A percentile compares a stretch with the other conserved stretches of the same genome.
Conservation (phyloP, 164 flowering plant species). For the Kalanchoe fedtschenkoi region DNA sequence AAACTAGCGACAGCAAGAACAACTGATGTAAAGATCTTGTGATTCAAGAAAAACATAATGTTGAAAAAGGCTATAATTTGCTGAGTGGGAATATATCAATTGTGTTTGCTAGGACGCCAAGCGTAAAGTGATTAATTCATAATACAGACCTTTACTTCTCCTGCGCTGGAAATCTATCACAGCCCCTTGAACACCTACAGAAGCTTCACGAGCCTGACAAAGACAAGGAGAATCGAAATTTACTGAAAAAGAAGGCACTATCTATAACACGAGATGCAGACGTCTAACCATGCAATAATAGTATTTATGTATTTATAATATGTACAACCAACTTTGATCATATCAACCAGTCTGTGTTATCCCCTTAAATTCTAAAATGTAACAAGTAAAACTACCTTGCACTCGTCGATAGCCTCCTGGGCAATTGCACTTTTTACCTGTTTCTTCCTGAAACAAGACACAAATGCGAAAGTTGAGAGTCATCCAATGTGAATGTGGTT, state of each 20-base stretch:
- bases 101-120: too few relatives aligned
- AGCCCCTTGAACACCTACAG: conserved; percentile 68
- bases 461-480: not conserved
- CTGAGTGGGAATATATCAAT: too few relatives aligned
- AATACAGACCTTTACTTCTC: conserved; percentile 70
- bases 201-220: conserved; percentile 84
- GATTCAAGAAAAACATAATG: too few relatives aligned
- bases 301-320: too few relatives aligned
- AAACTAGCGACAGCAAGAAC: not conserved
- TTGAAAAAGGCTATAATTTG: too few relatives aligned
- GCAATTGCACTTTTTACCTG: conserved; percentile 86
- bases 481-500: not conserved
- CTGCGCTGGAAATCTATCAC: conserved; percentile 82
- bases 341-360: too few relatives aligned
- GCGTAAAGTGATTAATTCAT: not conserved
- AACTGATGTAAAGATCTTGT: not conserved
- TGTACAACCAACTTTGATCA: too few relatives aligned
- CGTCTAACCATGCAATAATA: not conserved
- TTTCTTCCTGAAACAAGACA: conserved; percentile 61
- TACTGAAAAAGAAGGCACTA: not conserved
- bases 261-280: too few relatives aligned
- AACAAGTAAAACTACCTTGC: conserved; percentile 74
- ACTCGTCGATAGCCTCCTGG: conserved; percentile 92
- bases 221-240: not conserved
- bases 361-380: too few relatives aligned